Percentiles rank a stretch among this genome's conserved stretches.
phyloP scores from a whole-genome alignment of 805 yeast genomes.

The Blastobotrys terrestris region DNA sequence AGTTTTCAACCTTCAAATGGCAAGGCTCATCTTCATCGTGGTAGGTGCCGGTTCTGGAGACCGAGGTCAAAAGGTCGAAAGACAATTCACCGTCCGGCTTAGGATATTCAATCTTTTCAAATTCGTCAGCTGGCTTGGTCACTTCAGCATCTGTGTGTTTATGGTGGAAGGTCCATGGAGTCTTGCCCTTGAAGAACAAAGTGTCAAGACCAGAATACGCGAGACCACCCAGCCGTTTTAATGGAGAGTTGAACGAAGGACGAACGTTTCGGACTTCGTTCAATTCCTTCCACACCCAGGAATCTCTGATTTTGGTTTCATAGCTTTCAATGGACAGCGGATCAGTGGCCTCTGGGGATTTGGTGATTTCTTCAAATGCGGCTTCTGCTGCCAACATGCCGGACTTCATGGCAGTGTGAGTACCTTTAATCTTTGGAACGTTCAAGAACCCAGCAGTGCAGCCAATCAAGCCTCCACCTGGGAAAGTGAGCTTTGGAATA shows the following conservation, averaged over 20 bases:
- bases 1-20: constrained; percentile 55
- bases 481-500: constrained; percentile 84
- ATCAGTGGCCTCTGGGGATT: constrained; percentile 36
- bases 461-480: constrained; percentile 95
- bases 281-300: constrained; percentile 86
- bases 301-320: constrained; percentile 57
- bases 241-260: constrained; percentile 75
- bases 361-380: constrained; percentile 51
- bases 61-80: constrained; percentile 90
- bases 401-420: constrained; percentile 95
- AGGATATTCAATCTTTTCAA: constrained; percentile 75
- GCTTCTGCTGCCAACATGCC: constrained; percentile 93
- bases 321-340: constrained; percentile 38
- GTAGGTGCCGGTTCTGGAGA: constrained; percentile 91
- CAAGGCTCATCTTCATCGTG: constrained; percentile 93
- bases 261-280: constrained; percentile 82
- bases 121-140: constrained; percentile 63
- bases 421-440: constrained; percentile 95
- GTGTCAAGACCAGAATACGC: constrained; percentile 81
- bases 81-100: constrained; percentile 93
- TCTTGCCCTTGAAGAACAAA: constrained; percentile 65
- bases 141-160: constrained; percentile 62
- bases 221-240: constrained; percentile 80
- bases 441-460: constrained; percentile 96
- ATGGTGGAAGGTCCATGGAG: constrained; percentile 82